Conservation (phyloP, 2,329 filamentous ascomycete genomes). For the Knufia petricola region DNA sequence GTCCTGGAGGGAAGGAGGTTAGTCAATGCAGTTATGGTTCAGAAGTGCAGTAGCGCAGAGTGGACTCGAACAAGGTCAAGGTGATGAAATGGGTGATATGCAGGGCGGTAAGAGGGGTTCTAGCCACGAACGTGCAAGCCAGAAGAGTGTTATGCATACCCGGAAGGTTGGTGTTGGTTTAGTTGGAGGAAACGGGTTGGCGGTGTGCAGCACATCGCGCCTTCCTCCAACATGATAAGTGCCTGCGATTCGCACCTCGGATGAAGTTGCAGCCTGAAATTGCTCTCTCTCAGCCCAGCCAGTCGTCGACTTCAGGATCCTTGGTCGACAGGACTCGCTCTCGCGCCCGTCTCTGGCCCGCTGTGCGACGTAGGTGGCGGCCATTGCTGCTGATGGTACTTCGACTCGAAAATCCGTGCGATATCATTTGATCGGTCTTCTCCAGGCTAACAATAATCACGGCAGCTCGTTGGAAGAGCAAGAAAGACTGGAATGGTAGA, state of each 20-base stretch:
- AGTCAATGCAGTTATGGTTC: conserved; percentile 2
- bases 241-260: conserved; percentile 24
- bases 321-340: conserved; percentile 34
- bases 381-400: conserved; percentile 30
- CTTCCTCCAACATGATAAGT: conserved; percentile 20
- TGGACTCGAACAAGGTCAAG: conserved; percentile 4
- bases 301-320: conserved; percentile 35
- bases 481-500: not conserved
- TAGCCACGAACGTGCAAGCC: conserved; percentile 16
- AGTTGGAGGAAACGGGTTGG: conserved; percentile 10
- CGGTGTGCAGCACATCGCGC: conserved; percentile 25
- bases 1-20: conserved; percentile 4
- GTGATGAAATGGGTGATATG: not conserved
- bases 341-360: conserved; percentile 32
- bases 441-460: not conserved
- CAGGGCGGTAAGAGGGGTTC: conserved; percentile 9
- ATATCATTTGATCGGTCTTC: conserved; percentile 9
- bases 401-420: conserved; percentile 8
- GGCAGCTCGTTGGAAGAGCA: not conserved
- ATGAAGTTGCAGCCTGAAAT: conserved; percentile 20
- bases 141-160: conserved; percentile 21
- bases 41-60: conserved; percentile 5
- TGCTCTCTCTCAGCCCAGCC: conserved; percentile 35
- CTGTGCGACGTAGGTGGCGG: conserved; percentile 35
- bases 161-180: conserved; percentile 19